phyloP scores from a whole-genome alignment of 768 basidiomycete species.

The Calocera cornea region DNA sequence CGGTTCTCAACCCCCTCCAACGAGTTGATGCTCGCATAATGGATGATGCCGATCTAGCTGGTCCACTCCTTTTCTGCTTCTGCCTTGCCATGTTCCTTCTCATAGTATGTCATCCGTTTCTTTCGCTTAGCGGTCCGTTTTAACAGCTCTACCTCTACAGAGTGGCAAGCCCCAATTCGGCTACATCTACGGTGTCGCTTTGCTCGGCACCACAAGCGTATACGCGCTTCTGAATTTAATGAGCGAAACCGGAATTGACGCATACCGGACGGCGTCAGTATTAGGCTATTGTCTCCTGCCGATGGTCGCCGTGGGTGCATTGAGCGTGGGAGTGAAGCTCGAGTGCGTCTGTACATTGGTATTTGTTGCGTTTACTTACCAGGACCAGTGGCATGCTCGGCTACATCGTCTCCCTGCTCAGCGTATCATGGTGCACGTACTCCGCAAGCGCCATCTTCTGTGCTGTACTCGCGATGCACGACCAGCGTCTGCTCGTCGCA shows the following conservation, averaged over 20 bases:
- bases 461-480: constrained; percentile 86
- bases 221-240: constrained; percentile 94
- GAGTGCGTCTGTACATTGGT: constrained; percentile 46
- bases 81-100: constrained; percentile 87
- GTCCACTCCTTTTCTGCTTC: constrained; percentile 88
- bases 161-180: constrained; percentile 98
- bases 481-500: constrained; percentile 87
- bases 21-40: constrained; percentile 82
- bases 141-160: constrained; percentile 30
- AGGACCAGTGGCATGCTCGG: constrained; percentile 59
- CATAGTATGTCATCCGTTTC: constrained; percentile 45
- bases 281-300: constrained; percentile 93
- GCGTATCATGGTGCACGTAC: constrained; percentile 94
- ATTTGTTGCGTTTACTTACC: not conserved
- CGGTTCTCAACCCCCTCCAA: constrained; percentile 85
- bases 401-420: constrained; percentile 66
- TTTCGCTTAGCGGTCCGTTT: not conserved
- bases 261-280: constrained; percentile 87
- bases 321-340: constrained; percentile 74
- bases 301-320: constrained; percentile 85
- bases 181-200: constrained; percentile 94
- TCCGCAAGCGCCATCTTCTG: constrained; percentile 93
- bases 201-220: constrained; percentile 84
- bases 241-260: constrained; percentile 89
- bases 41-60: constrained; percentile 98